Percentiles rank a stretch among this genome's conserved stretches.
Conservation (phyloP, 805 yeast species). For the Wickerhamiella hasegawae region DNA sequence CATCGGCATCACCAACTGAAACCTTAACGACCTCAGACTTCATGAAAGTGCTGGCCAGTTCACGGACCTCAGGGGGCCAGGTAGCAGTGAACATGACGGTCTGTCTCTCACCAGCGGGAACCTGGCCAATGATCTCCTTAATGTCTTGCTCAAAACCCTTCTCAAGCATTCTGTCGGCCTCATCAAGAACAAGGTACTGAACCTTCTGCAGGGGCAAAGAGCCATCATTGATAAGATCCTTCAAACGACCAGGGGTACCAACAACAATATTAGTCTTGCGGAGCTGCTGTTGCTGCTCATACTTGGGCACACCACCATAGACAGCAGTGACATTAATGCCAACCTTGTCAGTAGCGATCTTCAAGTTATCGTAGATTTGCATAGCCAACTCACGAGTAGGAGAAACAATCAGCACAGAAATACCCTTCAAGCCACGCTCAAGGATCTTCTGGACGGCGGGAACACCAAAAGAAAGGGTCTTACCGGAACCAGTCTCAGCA, state of each 20-base stretch:
- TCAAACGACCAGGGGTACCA: constrained; percentile 96
- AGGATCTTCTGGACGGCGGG: constrained; percentile 77
- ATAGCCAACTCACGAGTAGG: constrained; percentile 97
- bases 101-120: constrained; percentile 42
- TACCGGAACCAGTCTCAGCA: constrained; percentile 97
- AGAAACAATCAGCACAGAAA: constrained; percentile 70
- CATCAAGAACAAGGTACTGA: constrained; percentile 77
- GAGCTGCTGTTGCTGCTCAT: constrained; percentile 65
- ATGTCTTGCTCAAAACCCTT: constrained; percentile 97
- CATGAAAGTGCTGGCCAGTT: constrained; percentile 77
- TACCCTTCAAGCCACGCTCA: constrained; percentile 27
- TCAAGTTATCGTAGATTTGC: constrained; percentile 77
- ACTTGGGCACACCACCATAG: constrained; percentile 96
- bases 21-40: constrained; percentile 63
- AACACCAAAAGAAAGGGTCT: constrained; percentile 92
- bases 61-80: constrained; percentile 98
- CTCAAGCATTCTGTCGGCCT: constrained; percentile 97
- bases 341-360: constrained; percentile 40
- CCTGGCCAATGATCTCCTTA: constrained; percentile 58
- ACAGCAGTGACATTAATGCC: constrained; percentile 64
- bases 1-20: constrained; percentile 88
- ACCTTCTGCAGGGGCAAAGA: constrained; percentile 52
- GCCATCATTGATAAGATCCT: constrained; percentile 83
- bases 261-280: constrained; percentile 62
- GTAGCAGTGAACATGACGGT: constrained; percentile 99